These are phyloP conservation scores for Leishmania gerbilli DNA, from an alignment of 208 protist species.

Conservation along the genomic window DNA sequence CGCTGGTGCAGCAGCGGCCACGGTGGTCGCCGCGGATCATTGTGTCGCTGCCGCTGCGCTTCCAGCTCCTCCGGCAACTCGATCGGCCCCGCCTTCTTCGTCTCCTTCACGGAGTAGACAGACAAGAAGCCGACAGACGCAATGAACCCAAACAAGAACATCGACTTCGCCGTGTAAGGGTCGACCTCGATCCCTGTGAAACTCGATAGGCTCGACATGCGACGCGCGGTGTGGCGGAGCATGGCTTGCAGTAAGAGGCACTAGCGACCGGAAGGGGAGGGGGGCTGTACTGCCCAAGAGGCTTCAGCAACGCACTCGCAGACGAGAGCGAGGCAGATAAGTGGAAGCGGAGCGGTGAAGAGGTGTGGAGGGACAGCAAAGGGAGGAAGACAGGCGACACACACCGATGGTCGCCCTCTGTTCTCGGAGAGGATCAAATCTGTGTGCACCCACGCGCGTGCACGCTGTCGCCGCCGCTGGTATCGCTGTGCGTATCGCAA, in stretches of 20 bases:
- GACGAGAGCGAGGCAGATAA: not conserved
- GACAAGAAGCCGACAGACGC: conserved; percentile 68
- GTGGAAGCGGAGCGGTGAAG: not conserved
- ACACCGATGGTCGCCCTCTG: not conserved
- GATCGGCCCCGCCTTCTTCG: conserved; percentile 77
- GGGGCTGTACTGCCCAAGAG: not conserved
- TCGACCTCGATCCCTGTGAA: conserved; percentile 68
- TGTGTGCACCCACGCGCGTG: not conserved
- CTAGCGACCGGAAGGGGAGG: not conserved
- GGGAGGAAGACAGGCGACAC: not conserved
- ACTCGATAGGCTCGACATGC: conserved; percentile 51
- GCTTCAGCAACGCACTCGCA: not conserved
- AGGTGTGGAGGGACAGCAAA: not conserved
- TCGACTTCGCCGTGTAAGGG: conserved; percentile 82
- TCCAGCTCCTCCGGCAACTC: conserved; percentile 75
- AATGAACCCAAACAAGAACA: conserved; percentile 85
- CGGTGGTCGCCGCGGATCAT: conserved; percentile 77
- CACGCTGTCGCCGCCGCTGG: not conserved
- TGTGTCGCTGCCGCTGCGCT: conserved; percentile 59
- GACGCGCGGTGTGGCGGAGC: conserved; percentile 53
- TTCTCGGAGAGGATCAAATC: not conserved
- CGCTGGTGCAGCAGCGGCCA: conserved; percentile 88
- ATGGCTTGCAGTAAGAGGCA: conserved; percentile 19
- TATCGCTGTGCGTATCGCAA: not conserved
- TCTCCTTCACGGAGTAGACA: conserved; percentile 77